Percentiles rank a stretch among this genome's conserved stretches.
phyloP scores from a whole-genome alignment of 140 eudicot species.

The Anethum foeniculum region DNA sequence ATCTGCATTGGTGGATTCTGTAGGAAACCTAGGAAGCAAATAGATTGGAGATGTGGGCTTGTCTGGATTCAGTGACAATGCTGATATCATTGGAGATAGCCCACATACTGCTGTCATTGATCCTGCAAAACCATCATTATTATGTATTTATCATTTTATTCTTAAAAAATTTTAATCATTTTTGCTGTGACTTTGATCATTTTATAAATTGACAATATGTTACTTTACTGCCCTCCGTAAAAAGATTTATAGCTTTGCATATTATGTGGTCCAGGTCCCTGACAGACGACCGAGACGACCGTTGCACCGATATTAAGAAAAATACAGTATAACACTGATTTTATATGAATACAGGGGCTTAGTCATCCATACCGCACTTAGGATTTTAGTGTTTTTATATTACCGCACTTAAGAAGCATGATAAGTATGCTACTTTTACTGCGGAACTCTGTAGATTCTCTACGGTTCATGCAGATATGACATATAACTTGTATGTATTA shows the following conservation, averaged over 20 bases:
- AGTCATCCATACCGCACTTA: too few relatives aligned
- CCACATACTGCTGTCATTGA: constrained; percentile 83
- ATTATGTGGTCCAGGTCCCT: too few relatives aligned
- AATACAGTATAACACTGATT: too few relatives aligned
- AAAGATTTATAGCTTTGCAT: too few relatives aligned
- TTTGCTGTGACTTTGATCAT: not conserved
- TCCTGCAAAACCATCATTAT: constrained; percentile 35
- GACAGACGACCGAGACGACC: too few relatives aligned
- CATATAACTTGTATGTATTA: not conserved
- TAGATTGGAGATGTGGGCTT: constrained; percentile 77
- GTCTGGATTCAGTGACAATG: constrained; percentile 66
- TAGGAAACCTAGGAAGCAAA: constrained; percentile 57
- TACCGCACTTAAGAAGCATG: not conserved
- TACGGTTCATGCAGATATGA: not conserved
- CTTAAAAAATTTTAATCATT: not conserved
- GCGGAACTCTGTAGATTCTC: not conserved
- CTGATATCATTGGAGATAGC: constrained; percentile 70
- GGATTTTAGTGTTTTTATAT: too few relatives aligned
- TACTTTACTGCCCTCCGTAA: not conserved
- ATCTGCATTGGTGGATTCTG: not conserved
- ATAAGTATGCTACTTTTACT: not conserved
- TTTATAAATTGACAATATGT: not conserved
- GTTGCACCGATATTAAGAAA: too few relatives aligned
- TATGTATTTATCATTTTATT: not conserved
- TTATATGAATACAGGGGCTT: too few relatives aligned